These are phyloP conservation scores for Heracleum sosnowskyi DNA, from an alignment of 129 eudicot species.

Conservation along the genomic window DNA sequence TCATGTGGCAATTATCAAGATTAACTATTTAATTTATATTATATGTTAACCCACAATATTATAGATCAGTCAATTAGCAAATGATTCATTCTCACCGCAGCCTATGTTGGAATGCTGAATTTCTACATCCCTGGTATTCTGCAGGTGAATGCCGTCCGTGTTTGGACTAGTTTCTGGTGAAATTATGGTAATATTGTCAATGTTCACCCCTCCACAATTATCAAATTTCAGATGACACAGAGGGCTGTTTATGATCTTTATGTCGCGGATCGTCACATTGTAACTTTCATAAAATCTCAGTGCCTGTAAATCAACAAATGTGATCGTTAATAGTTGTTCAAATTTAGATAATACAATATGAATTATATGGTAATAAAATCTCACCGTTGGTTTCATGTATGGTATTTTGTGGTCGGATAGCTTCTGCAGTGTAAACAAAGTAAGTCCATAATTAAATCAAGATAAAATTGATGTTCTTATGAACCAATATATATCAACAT, in stretches of 20 bases:
- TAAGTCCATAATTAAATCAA: background rate
- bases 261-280: conserved; percentile 53
- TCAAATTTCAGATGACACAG: conserved; percentile 74
- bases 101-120: conserved; percentile 54
- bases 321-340: too few species aligned
- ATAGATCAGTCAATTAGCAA: background rate
- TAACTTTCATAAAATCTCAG: conserved; percentile 68
- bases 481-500: too few species aligned
- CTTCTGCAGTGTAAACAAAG: conserved; percentile 15
- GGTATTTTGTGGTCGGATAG: conserved; percentile 25
- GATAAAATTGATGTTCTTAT: background rate
- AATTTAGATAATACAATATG: background rate
- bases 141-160: conserved; percentile 90
- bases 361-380: background rate
- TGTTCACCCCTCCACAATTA: conserved; percentile 50
- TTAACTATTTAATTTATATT: background rate
- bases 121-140: conserved; percentile 68
- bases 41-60: too few species aligned
- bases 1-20: background rate
- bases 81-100: conserved; percentile 32
- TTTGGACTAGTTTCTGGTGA: conserved; percentile 71
- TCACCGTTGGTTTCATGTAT: conserved; percentile 71
- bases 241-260: conserved; percentile 57
- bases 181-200: conserved; percentile 47
- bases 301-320: conserved; percentile 48